A percentile compares a stretch with the other conserved stretches of the same genome.
Evolutionary conservation across 306 rosid genomes (phyloP).

Genomic region (Rubus idaeus): DNA sequence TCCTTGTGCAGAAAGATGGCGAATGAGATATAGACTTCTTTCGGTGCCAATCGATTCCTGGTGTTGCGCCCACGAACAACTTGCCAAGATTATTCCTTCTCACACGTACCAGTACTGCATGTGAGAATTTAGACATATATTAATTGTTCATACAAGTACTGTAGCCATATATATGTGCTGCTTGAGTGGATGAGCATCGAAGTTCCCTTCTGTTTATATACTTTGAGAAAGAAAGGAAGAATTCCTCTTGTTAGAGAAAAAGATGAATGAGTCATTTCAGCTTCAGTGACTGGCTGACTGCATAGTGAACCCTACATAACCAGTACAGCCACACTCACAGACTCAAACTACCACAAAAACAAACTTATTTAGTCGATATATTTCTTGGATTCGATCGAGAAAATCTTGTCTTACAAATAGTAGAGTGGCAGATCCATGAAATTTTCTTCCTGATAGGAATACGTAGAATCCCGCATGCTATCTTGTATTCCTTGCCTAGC

Average conservation of each 20-base stretch:
- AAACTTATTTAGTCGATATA: not conserved
- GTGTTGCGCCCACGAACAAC: slow-evolving; percentile 55
- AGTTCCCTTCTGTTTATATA: not conserved
- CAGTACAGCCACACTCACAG: not conserved
- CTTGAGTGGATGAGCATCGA: slow-evolving; percentile 8
- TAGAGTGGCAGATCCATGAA: not conserved
- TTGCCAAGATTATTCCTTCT: slow-evolving; percentile 69
- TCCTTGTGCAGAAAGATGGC: slow-evolving; percentile 42
- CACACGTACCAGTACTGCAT: slow-evolving; percentile 25
- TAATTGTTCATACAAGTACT: not conserved
- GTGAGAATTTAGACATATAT: slow-evolving; percentile 6
- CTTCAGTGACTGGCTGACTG: not conserved
- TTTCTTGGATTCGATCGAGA: not conserved
- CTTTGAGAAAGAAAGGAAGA: not conserved
- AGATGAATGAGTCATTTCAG: not conserved
- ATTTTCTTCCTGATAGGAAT: not conserved
- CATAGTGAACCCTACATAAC: not conserved
- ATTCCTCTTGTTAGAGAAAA: not conserved
- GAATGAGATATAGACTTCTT: slow-evolving; percentile 45
- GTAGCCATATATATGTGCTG: not conserved
- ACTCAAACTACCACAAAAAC: not conserved
- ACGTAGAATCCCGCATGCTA: not conserved
- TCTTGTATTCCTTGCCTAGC: not conserved
- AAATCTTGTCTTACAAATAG: not conserved
- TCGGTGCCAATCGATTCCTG: slow-evolving; percentile 45